Evolutionary conservation across 2,329 filamentous ascomycete species (phyloP).

Genomic region (Pseudogymnoascus sp.): DNA sequence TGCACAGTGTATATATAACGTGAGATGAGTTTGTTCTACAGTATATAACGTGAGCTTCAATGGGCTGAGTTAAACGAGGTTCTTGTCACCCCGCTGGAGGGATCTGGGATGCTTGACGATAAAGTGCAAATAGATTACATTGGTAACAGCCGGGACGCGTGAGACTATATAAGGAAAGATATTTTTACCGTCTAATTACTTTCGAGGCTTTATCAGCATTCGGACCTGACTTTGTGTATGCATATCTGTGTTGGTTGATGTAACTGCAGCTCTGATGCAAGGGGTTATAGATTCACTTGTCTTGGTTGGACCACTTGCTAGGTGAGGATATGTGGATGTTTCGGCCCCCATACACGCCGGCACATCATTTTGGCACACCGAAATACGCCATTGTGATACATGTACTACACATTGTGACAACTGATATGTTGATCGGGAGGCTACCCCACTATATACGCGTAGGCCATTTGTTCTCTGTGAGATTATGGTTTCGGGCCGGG

Average conservation of each 20-base stretch:
- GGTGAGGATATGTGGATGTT: neutral
- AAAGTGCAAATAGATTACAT: neutral
- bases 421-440: neutral
- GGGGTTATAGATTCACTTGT: neutral
- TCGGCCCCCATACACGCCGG: neutral
- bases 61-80: neutral
- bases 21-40: neutral
- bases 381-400: neutral
- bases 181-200: neutral
- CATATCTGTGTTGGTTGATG: neutral
- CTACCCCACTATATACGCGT: neutral
- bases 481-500: neutral
- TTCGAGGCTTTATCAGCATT: neutral
- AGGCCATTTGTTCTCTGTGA: neutral
- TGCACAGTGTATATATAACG: neutral
- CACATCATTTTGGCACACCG: neutral
- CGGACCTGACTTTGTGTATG: neutral
- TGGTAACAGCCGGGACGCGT: neutral
- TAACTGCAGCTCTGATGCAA: neutral
- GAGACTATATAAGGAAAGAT: neutral
- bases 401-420: slow-evolving; percentile 2
- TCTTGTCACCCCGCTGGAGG: neutral
- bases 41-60: neutral
- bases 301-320: neutral
- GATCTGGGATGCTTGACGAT: neutral